phyloP scores from a whole-genome alignment of 768 basidiomycete species.

The Naematelia aurantialba region DNA sequence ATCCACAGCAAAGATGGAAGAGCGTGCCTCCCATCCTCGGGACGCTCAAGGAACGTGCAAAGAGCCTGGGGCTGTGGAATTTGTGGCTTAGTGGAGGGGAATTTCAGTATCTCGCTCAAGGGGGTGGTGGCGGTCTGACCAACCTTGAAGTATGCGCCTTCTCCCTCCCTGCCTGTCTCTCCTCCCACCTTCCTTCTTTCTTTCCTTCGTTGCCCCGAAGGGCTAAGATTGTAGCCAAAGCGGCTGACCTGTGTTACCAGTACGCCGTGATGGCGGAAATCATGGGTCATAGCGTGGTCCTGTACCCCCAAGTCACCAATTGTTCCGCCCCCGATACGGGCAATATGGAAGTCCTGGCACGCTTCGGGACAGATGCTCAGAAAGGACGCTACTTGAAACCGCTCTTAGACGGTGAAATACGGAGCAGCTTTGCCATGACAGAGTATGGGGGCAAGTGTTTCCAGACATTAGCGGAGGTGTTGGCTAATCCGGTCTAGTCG shows the following conservation, averaged over 20 bases:
- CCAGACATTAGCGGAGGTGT: not conserved
- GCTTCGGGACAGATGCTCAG: slow-evolving; percentile 86
- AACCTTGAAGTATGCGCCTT: slow-evolving; percentile 73
- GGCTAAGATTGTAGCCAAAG: no score
- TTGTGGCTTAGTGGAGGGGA: slow-evolving; percentile 91
- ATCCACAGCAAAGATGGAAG: slow-evolving; percentile 69
- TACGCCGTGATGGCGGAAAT: slow-evolving; percentile 98
- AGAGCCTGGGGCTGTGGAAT: slow-evolving; percentile 89
- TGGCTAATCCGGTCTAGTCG: slow-evolving; percentile 54
- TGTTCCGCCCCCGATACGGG: slow-evolving; percentile 97
- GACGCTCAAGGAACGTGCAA: slow-evolving; percentile 82
- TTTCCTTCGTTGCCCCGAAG: not conserved
- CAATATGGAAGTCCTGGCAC: slow-evolving; percentile 98
- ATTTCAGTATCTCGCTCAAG: slow-evolving; percentile 60
- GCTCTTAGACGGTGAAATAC: slow-evolving; percentile 84
- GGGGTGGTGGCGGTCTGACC: slow-evolving; percentile 79
- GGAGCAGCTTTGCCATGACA: slow-evolving; percentile 90
- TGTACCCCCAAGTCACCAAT: slow-evolving; percentile 83
- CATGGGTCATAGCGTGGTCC: slow-evolving; percentile 73
- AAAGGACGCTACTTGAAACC: slow-evolving; percentile 86
- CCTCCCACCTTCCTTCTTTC: not conserved
- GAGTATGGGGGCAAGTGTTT: slow-evolving; percentile 70
- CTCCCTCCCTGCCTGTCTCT: not conserved
- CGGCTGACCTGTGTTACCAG: slow-evolving; percentile 51
- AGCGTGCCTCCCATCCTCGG: slow-evolving; percentile 74